These are phyloP conservation scores for Endothia cerciana DNA, from an alignment of 2,329 filamentous ascomycete species.

Conservation along the genomic window DNA sequence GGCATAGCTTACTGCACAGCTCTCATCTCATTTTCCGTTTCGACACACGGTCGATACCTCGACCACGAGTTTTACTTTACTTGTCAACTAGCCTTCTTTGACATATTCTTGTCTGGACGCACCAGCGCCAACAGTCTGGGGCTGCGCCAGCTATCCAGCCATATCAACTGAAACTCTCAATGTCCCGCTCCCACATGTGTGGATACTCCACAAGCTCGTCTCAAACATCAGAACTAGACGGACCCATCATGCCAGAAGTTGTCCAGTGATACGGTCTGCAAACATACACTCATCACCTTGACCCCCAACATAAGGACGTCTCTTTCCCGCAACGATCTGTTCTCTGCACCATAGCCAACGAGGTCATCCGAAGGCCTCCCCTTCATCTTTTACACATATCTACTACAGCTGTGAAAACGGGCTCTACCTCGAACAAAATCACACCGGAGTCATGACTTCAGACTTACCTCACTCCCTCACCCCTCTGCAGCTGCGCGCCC, in stretches of 20 bases:
- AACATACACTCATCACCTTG: neutral
- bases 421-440: neutral
- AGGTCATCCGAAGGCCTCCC: neutral
- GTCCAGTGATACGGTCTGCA: neutral
- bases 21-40: neutral
- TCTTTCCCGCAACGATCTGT: too few species aligned
- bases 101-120: neutral
- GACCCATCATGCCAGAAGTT: neutral
- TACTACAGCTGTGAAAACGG: too few species aligned
- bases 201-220: neutral
- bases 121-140: neutral
- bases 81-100: neutral
- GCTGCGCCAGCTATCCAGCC: neutral
- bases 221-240: neutral
- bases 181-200: neutral
- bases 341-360: neutral
- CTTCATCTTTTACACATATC: neutral
- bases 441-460: conserved; percentile 15
- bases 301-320: neutral
- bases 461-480: conserved; percentile 34
- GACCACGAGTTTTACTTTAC: neutral
- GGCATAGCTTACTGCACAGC: neutral
- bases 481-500: conserved; percentile 51
- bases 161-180: neutral
- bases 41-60: neutral